Conservation (phyloP, 1,284 basidiomycete species). For the Apiotrichum gracile region DNA sequence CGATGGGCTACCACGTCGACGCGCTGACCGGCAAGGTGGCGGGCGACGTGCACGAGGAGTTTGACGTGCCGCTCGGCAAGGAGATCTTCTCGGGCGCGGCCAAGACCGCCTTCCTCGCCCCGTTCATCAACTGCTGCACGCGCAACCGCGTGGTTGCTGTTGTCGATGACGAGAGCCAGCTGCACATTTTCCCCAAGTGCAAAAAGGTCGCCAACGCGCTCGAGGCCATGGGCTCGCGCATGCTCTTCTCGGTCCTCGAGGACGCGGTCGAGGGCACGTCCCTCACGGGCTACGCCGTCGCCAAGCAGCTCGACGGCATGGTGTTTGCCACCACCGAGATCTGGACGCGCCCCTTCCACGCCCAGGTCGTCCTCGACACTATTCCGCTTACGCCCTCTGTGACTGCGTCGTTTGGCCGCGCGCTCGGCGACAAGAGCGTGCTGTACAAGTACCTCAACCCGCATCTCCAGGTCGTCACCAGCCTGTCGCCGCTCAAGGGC, state of each 20-base stretch:
- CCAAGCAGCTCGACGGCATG: slow-evolving; percentile 5
- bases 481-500: slow-evolving; percentile 45
- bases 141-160: slow-evolving; percentile 37
- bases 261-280: slow-evolving; percentile 13
- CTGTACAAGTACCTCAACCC: slow-evolving; percentile 94
- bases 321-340: slow-evolving; percentile 12
- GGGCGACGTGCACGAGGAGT: slow-evolving; percentile 19
- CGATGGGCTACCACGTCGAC: slow-evolving; percentile 70
- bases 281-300: slow-evolving; percentile 12
- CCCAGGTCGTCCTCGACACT: slow-evolving; percentile 50
- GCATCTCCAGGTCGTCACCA: slow-evolving; percentile 64
- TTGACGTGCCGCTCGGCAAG: slow-evolving; percentile 30
- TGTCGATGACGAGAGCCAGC: slow-evolving; percentile 24
- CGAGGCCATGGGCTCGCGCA: slow-evolving; percentile 20
- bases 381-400: slow-evolving; percentile 46
- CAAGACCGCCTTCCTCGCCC: slow-evolving; percentile 34
- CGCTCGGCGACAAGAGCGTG: slow-evolving; percentile 78
- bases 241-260: slow-evolving; percentile 30
- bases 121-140: slow-evolving; percentile 41
- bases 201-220: slow-evolving; percentile 37
- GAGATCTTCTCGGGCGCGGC: slow-evolving; percentile 29
- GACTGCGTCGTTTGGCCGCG: slow-evolving; percentile 73
- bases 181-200: slow-evolving; percentile 45
- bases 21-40: slow-evolving; percentile 63
- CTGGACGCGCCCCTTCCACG: slow-evolving; percentile 61